Conservation (phyloP, 2,329 filamentous ascomycete genomes). For the Xylariaceae sp. region DNA sequence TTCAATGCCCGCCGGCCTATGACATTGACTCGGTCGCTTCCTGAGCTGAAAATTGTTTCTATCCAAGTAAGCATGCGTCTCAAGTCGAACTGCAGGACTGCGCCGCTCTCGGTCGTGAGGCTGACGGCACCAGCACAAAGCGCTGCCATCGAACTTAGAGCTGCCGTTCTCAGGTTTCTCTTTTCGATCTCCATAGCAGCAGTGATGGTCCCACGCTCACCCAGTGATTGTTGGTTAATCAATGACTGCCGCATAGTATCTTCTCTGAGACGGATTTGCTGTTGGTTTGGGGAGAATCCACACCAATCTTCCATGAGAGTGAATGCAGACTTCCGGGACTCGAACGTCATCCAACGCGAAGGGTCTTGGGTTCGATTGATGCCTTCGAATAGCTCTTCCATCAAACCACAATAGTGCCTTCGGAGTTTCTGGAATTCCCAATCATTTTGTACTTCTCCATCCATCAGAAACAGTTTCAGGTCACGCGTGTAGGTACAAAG, state of each 20-base stretch:
- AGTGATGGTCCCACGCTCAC: constrained; percentile 73
- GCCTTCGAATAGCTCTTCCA: constrained; percentile 89
- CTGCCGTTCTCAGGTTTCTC: constrained; percentile 82
- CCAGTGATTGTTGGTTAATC: constrained; percentile 71
- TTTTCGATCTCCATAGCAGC: constrained; percentile 97
- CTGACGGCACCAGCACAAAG: constrained; percentile 83
- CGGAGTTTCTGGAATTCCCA: constrained; percentile 90
- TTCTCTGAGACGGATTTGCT: constrained; percentile 75
- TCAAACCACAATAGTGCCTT: constrained; percentile 88
- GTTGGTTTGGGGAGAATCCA: constrained; percentile 88
- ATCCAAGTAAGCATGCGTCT: constrained; percentile 93
- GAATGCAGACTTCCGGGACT: constrained; percentile 91
- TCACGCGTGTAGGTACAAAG: constrained; percentile 88
- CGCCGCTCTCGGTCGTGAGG: constrained; percentile 82
- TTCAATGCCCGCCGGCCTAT: constrained; percentile 85
- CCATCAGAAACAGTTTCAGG: constrained; percentile 89
- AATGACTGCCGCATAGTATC: constrained; percentile 83
- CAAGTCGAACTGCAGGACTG: constrained; percentile 86
- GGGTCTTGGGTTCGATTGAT: constrained; percentile 83
- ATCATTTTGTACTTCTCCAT: constrained; percentile 89
- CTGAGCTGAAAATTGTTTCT: constrained; percentile 87
- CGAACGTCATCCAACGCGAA: constrained; percentile 94
- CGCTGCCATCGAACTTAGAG: constrained; percentile 91
- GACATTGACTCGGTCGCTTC: constrained; percentile 85
- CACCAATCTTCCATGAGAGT: constrained; percentile 99